A percentile compares a stretch with the other conserved stretches of the same genome.
Conservation (phyloP, 345 rosid species). For the Orychophragmus violaceus region DNA sequence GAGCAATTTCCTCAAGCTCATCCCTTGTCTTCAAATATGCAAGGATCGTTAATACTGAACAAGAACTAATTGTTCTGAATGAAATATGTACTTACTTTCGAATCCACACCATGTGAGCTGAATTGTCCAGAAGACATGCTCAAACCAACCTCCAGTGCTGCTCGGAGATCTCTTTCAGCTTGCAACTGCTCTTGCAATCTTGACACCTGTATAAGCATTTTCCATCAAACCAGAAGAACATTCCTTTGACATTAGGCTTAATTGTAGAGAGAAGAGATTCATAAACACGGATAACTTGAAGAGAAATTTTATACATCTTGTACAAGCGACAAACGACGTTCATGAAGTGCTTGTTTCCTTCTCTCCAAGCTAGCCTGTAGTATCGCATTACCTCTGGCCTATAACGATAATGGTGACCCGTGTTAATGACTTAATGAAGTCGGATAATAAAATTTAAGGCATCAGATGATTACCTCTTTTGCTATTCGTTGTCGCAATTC, state of each 20-base stretch:
- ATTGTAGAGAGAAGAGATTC: background rate
- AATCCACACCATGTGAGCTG: constrained; percentile 85
- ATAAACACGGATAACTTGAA: background rate
- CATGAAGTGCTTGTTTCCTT: constrained; percentile 98
- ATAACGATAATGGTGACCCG: constrained; percentile 19
- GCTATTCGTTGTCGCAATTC: constrained; percentile 77
- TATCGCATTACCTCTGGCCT: constrained; percentile 98
- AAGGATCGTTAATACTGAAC: background rate
- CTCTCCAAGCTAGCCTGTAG: constrained; percentile 96
- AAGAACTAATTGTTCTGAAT: background rate
- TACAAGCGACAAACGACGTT: constrained; percentile 95
- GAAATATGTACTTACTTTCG: constrained; percentile 56
- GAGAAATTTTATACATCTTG: constrained; percentile 65
- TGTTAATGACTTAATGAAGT: constrained; percentile 9
- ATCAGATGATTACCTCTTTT: constrained; percentile 18
- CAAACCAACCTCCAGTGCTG: constrained; percentile 96
- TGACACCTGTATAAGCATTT: constrained; percentile 54
- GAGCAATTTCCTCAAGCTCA: constrained; percentile 99
- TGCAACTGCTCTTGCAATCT: constrained; percentile 99
- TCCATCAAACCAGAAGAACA: constrained; percentile 8
- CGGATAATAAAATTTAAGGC: background rate
- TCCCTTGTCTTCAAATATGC: constrained; percentile 81
- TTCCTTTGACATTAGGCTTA: background rate
- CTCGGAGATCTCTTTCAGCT: constrained; percentile 98
- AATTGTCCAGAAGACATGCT: constrained; percentile 97